Base-by-base conservation (phyloP, 352 stramenopile genomes). In the Blastocystis sp. region DNA sequence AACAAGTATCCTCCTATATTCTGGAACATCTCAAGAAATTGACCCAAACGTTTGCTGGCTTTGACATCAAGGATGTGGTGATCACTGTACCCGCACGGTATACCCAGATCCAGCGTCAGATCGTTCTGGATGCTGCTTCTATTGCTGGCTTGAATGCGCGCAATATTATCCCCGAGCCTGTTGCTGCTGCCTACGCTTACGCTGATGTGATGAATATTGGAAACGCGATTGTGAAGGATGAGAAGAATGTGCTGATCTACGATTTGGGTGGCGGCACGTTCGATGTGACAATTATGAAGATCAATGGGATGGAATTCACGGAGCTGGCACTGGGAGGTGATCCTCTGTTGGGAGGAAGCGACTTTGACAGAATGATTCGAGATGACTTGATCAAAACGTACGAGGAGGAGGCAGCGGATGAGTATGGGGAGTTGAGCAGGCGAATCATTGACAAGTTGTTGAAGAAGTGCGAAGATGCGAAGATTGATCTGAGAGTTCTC, bases 31-130 rank as follows among this genome's bases (percentile, higher is more conserved):
- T 84, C 4, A 14, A 62, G 24, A 54, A 45, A 34, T 2, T 57
- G 34, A 84, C 34, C 6, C 6, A 61, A 17, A 38, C 34, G 3
- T 84, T 69, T 69, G 60, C 60, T 6, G 74, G 74, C 17, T 66
- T 66, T 69, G 54, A 68, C 34, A 84, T 84, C 9, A 54, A 21
- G 14, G 66, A 84, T 4, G 48, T 28, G 24, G 74, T 84, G 9
- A 84, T 88, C n/a, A 88, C 78, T 42, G 78, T 88, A 24, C 78
- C 78, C 45, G 78, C 97, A 57, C 99, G 99, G 92, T 99, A 99
- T 92, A 99, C 99, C 92, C 96, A 99, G 91, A 93, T 95, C 9
- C 97, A 99, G 91, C 94, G 97, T 90, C 95, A 99, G 92, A 95
- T 97, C 45, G 99, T 97, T 74, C 99, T 99, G 93, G 96, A 99